phyloP scores from a whole-genome alignment of 2,329 filamentous ascomycete species.

The Penicillium fuscoglaucum region DNA sequence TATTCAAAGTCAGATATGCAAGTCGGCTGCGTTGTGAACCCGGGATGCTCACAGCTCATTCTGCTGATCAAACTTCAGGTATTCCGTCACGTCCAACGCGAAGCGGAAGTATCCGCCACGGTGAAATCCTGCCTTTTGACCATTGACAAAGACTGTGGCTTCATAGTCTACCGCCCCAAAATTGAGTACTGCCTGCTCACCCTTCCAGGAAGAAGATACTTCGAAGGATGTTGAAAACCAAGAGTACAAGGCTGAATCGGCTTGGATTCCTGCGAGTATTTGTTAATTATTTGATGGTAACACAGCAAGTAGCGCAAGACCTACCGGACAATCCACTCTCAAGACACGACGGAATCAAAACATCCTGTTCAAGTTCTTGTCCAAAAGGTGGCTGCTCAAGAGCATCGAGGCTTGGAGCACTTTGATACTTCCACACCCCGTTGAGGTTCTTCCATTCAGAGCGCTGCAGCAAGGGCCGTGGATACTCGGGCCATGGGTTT shows the following conservation, averaged over 20 bases:
- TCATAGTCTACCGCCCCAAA: conserved; percentile 56
- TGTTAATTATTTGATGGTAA: neutral
- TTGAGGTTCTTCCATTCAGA: conserved; percentile 53
- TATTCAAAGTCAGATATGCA: neutral
- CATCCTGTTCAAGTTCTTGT: conserved; percentile 44
- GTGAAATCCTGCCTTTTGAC: conserved; percentile 53
- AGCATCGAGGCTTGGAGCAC: conserved; percentile 41
- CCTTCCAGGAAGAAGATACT: conserved; percentile 47
- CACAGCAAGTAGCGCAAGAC: neutral
- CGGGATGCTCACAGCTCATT: conserved; percentile 55
- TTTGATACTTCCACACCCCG: conserved; percentile 50
- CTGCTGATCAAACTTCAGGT: conserved; percentile 41
- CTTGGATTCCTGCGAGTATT: conserved; percentile 39
- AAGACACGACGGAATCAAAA: conserved; percentile 56
- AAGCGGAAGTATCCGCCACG: conserved; percentile 65
- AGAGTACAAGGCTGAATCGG: conserved; percentile 40
- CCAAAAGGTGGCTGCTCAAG: conserved; percentile 48
- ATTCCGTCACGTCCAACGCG: conserved; percentile 58
- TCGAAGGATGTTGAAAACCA: conserved; percentile 54
- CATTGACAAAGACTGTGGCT: conserved; percentile 59
- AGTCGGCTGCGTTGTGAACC: neutral
- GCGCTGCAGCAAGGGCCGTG: conserved; percentile 48
- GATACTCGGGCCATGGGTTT: conserved; percentile 53
- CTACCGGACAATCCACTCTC: conserved; percentile 55
- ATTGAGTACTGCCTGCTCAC: conserved; percentile 47